Evolutionary conservation across 2,329 filamentous ascomycete species (phyloP).

Genomic region (Fusarium mundagurra): DNA sequence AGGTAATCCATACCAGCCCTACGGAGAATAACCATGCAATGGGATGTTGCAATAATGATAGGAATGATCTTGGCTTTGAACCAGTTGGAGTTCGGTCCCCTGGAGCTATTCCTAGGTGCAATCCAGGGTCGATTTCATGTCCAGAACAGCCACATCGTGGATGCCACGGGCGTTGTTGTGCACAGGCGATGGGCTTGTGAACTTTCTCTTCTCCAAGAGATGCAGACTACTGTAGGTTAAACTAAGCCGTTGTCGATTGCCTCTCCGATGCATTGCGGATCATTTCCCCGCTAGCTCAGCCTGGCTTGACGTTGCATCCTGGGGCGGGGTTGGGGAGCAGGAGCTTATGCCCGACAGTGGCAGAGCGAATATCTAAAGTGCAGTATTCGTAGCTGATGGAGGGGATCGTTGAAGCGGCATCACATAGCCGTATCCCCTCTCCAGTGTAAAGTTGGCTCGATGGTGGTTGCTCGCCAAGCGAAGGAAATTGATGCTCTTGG

Average conservation of each 20-base stretch:
- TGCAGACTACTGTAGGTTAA: not conserved
- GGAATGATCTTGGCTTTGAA: slow-evolving; percentile 6
- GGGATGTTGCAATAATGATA: not conserved
- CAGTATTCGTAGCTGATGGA: not conserved
- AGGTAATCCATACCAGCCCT: slow-evolving; percentile 9
- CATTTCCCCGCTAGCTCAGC: slow-evolving; percentile 27
- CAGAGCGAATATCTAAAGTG: not conserved
- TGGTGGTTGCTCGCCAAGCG: not conserved
- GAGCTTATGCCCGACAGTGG: slow-evolving; percentile 12
- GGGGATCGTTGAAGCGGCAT: slow-evolving; percentile 14
- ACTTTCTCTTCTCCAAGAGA: not conserved
- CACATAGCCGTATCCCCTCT: slow-evolving; percentile 2
- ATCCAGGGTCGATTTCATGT: slow-evolving; percentile 17
- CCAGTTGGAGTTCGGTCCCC: slow-evolving; percentile 1
- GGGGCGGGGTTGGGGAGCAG: slow-evolving; percentile 27
- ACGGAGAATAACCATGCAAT: slow-evolving; percentile 2
- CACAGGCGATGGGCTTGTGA: not conserved
- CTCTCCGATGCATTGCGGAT: slow-evolving; percentile 33
- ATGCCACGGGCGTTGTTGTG: slow-evolving; percentile 12
- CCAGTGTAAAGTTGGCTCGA: not conserved
- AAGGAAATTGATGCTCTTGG: slow-evolving; percentile 11
- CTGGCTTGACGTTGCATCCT: slow-evolving; percentile 29
- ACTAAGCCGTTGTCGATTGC: slow-evolving; percentile 8
- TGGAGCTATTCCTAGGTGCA: not conserved
- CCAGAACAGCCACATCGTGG: slow-evolving; percentile 20